Conservation (phyloP, 495 filamentous ascomycete species). For the Friedmanniomyces simplex region DNA sequence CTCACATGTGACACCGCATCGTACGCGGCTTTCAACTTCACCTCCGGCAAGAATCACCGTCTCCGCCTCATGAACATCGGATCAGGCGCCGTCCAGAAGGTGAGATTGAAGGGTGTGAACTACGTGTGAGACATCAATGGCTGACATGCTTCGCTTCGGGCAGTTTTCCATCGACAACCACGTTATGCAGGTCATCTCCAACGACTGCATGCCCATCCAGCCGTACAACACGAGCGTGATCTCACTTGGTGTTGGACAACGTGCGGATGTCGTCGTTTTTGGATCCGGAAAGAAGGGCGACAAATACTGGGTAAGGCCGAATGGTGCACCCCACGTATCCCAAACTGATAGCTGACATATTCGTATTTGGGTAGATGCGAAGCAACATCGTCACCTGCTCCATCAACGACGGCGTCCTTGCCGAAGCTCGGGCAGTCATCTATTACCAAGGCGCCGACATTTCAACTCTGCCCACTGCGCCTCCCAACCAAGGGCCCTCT, state of each 20-base stretch:
- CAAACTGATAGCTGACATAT: conserved; percentile 7
- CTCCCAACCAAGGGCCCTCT: neutral
- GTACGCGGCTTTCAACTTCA: conserved; percentile 15
- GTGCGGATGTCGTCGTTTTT: conserved; percentile 43
- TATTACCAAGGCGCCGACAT: conserved; percentile 27
- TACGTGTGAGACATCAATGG: too few relatives aligned
- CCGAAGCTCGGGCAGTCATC: conserved; percentile 24
- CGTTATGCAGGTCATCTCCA: conserved; percentile 31
- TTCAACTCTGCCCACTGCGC: conserved; percentile 12
- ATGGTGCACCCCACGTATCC: conserved; percentile 2
- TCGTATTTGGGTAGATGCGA: too few relatives aligned
- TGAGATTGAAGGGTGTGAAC: too few relatives aligned
- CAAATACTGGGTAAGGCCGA: conserved; percentile 22
- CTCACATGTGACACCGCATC: neutral
- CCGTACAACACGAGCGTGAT: conserved; percentile 27
- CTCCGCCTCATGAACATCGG: conserved; percentile 58
- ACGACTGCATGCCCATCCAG: conserved; percentile 33
- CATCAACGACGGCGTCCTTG: conserved; percentile 21
- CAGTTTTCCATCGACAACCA: conserved; percentile 38
- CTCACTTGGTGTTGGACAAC: conserved; percentile 31
- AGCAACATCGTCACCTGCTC: conserved; percentile 6
- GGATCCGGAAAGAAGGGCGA: conserved; percentile 12
- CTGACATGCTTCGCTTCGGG: too few relatives aligned
- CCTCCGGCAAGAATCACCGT: conserved; percentile 43
- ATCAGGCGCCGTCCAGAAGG: conserved; percentile 40